phyloP scores from a whole-genome alignment of 768 basidiomycete species.

The Tylopilus vinaceipallidus region DNA sequence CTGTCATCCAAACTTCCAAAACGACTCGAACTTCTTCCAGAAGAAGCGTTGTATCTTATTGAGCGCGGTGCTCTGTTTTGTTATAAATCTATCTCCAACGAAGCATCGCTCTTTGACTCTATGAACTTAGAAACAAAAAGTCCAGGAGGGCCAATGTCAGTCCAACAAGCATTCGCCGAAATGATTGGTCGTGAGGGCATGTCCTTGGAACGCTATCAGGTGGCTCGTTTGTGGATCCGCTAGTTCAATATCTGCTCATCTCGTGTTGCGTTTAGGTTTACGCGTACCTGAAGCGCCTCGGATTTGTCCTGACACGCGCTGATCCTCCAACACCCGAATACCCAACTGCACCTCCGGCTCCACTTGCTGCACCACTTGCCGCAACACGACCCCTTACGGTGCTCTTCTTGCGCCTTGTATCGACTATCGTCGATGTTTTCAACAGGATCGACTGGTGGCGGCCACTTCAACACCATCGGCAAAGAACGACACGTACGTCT shows the following conservation, averaged over 20 bases:
- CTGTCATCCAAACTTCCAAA: conserved; percentile 47
- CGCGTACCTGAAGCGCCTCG: conserved; percentile 87
- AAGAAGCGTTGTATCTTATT: conserved; percentile 91
- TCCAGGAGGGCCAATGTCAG: conserved; percentile 77
- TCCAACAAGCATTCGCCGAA: conserved; percentile 84
- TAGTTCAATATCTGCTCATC: background rate
- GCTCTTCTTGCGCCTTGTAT: conserved; percentile 15
- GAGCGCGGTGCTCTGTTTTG: conserved; percentile 89
- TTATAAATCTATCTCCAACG: conserved; percentile 53
- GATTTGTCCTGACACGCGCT: conserved; percentile 85
- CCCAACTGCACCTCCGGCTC: conserved; percentile 42
- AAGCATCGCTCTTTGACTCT: conserved; percentile 15
- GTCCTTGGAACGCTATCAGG: conserved; percentile 87
- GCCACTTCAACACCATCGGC: conserved; percentile 51
- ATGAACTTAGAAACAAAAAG: conserved; percentile 36
- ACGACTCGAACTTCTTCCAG: conserved; percentile 83
- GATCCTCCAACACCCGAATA: conserved; percentile 56
- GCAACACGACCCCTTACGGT: background rate
- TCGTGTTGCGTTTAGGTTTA: conserved; percentile 62
- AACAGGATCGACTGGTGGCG: conserved; percentile 58
- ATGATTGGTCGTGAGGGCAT: conserved; percentile 80
- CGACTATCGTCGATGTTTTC: conserved; percentile 3
- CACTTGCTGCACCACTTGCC: conserved; percentile 4
- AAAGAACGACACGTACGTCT: conserved; percentile 52
- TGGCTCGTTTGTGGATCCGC: conserved; percentile 29